phyloP scores from a whole-genome alignment of 129 eudicot species.

The sunflower (Helianthus annuus) region HanXRQr2.0-SUNRISE NC_035442.2:8554637-8555136 shows the following conservation, averaged over 20 bases:
- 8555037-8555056: conserved; percentile 56
- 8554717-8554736: background rate
- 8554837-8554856: conserved; percentile 57
- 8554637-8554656: background rate
- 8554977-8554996: background rate
- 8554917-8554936: conserved; percentile 49
- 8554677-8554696: background rate
- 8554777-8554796: background rate
- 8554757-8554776: background rate
- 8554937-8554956: conserved; percentile 38
- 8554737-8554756: background rate
- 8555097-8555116: background rate
- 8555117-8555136: conserved; percentile 20
- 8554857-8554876: conserved; percentile 66
- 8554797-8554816: background rate
- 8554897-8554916: conserved; percentile 58
- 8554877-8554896: conserved; percentile 64
- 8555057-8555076: conserved; percentile 62
- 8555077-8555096: background rate
- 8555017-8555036: conserved; percentile 75
- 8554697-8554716: background rate
- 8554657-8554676: background rate
- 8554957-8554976: background rate
- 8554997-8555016: conserved; percentile 40
- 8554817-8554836: conserved; percentile 3